A percentile compares a stretch with the other conserved stretches of the same genome.
Conservation (phyloP, 2,329 filamentous ascomycete genomes). For the Microcyclospora pomicola region DNA sequence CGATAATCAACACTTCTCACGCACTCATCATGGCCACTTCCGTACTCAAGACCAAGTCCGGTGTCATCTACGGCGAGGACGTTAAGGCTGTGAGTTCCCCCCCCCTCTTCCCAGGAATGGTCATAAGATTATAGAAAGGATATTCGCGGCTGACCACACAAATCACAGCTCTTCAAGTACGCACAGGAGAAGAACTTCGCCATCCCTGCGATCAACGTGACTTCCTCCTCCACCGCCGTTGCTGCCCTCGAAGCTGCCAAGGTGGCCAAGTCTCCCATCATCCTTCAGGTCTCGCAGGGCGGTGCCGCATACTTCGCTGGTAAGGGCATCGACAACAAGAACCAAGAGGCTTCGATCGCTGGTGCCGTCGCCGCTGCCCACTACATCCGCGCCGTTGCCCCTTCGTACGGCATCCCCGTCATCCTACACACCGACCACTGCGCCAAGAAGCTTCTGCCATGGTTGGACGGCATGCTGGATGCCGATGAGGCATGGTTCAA, state of each 20-base stretch:
- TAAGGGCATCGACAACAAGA: slow-evolving; percentile 62
- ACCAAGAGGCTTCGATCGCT: slow-evolving; percentile 79
- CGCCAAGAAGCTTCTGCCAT: slow-evolving; percentile 97
- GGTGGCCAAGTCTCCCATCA: slow-evolving; percentile 79
- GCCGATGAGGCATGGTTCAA: slow-evolving; percentile 95
- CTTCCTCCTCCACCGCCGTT: slow-evolving; percentile 77
- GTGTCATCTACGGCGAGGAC: slow-evolving; percentile 27
- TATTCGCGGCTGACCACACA: no score
- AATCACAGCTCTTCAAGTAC: slow-evolving; percentile 62
- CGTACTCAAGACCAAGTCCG: slow-evolving; percentile 22
- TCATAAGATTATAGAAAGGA: no score
- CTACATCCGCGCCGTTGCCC: slow-evolving; percentile 81
- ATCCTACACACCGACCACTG: slow-evolving; percentile 97
- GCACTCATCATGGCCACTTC: slow-evolving; percentile 13
- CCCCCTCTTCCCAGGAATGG: neutral
- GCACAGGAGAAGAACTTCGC: slow-evolving; percentile 78
- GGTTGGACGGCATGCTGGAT: slow-evolving; percentile 91
- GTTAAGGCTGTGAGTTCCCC: slow-evolving; percentile 8
- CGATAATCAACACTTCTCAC: no score
- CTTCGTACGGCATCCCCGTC: slow-evolving; percentile 77
- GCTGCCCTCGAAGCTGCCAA: slow-evolving; percentile 87
- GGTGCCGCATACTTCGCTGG: slow-evolving; percentile 53
- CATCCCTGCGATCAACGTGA: slow-evolving; percentile 66
- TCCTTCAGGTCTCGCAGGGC: slow-evolving; percentile 88
- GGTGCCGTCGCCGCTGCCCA: slow-evolving; percentile 81